Conservation (phyloP, 306 rosid genomes). For the Luffa aegyptiaca region DNA sequence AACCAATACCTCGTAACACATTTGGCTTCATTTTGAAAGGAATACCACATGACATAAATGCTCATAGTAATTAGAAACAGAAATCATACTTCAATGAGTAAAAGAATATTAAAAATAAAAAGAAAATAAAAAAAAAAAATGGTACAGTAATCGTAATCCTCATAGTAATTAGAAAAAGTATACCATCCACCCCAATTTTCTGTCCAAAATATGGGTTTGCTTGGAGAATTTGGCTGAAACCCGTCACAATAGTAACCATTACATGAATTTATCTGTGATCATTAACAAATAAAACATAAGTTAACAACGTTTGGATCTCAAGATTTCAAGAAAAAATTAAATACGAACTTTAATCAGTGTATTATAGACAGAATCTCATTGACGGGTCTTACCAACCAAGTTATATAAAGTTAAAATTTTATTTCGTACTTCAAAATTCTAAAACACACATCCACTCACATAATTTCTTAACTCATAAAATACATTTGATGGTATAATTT, state of each 20-base stretch:
- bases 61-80: not conserved
- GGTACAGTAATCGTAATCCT: not conserved
- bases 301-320: not conserved
- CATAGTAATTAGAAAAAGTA: conserved; percentile 4
- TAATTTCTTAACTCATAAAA: not conserved
- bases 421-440: not conserved
- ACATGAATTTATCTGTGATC: conserved; percentile 76
- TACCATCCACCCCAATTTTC: conserved; percentile 99
- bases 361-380: not conserved
- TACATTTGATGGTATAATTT: not conserved
- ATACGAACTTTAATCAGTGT: not conserved
- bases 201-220: conserved; percentile 75
- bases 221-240: conserved; percentile 62
- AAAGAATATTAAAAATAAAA: not conserved
- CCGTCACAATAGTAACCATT: conserved; percentile 95
- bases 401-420: not conserved
- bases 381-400: not conserved
- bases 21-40: not conserved
- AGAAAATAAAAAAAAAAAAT: not conserved
- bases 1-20: not conserved
- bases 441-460: not conserved
- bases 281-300: conserved; percentile 10
- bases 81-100: not conserved
- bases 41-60: not conserved
- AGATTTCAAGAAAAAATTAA: not conserved